These are phyloP conservation scores for Globisporangium uncinulatum DNA, from an alignment of 352 stramenopile species.

Conservation along the genomic window DNA sequence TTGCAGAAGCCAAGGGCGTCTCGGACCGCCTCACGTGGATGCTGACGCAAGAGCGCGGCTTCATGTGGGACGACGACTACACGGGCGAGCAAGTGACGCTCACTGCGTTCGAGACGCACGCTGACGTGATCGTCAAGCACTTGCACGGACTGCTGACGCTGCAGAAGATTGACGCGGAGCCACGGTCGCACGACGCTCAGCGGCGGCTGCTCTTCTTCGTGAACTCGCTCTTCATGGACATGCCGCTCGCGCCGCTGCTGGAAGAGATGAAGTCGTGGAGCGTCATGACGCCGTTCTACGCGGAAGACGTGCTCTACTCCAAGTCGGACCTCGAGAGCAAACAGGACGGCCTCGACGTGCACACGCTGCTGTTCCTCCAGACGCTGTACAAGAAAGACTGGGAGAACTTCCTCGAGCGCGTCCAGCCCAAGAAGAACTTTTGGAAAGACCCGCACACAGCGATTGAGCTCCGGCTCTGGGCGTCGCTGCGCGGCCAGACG, in stretches of 20 bases:
- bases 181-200: constrained; percentile 94
- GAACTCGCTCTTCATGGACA: constrained; percentile 99
- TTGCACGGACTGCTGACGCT: constrained; percentile 93
- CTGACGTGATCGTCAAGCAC: constrained; percentile 80
- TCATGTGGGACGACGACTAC: constrained; percentile 99
- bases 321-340: constrained; percentile 96
- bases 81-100: constrained; percentile 92
- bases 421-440: constrained; percentile 91
- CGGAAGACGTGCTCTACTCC: constrained; percentile 96
- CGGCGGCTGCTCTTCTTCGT: constrained; percentile 97
- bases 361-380: constrained; percentile 89
- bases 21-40: constrained; percentile 95
- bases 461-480: constrained; percentile 94
- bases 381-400: constrained; percentile 98
- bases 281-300: constrained; percentile 98
- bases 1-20: constrained; percentile 87
- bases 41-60: constrained; percentile 95
- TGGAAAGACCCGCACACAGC: constrained; percentile 85
- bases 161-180: constrained; percentile 96
- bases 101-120: constrained; percentile 75
- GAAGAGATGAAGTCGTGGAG: constrained; percentile 99
- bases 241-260: constrained; percentile 94
- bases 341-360: constrained; percentile 89
- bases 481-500: constrained; percentile 97
- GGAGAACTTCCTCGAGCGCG: constrained; percentile 97